Percentiles rank a stretch among this genome's conserved stretches.
phyloP scores from a whole-genome alignment of 129 eudicot species.

The Helianthus tuberosus region DNA sequence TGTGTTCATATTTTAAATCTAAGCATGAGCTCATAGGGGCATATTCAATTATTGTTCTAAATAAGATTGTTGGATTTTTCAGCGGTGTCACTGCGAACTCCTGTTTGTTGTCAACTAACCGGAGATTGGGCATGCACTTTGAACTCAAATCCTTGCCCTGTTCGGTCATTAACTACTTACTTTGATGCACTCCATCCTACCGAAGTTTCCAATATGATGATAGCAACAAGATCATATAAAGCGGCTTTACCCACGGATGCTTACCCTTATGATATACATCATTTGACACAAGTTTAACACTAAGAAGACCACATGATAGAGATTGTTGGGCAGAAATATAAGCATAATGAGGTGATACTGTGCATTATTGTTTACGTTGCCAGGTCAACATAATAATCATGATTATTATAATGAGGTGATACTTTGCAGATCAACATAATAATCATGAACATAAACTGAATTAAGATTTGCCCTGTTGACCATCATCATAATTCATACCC shows the following conservation, averaged over 20 bases:
- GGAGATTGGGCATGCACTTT: conserved; percentile 26
- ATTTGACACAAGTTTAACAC: conserved; percentile 1
- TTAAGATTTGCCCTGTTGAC: too few relatives aligned
- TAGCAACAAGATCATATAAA: conserved; percentile 31
- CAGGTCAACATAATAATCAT: too few relatives aligned
- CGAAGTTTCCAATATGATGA: conserved; percentile 16
- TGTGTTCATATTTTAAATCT: background rate
- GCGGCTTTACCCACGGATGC: conserved; percentile 21
- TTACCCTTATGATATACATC: conserved; percentile 31
- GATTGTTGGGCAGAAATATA: background rate
- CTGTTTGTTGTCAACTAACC: conserved; percentile 24
- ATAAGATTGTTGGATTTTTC: conserved; percentile 13
- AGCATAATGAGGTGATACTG: background rate
- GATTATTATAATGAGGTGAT: background rate
- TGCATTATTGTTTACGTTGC: background rate
- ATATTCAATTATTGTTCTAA: too few relatives aligned
- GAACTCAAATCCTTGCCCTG: conserved; percentile 14
- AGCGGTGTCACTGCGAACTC: conserved; percentile 19
- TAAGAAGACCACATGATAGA: background rate
- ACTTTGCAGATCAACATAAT: too few relatives aligned
- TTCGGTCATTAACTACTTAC: background rate
- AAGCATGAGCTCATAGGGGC: too few relatives aligned
- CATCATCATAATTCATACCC: too few relatives aligned
- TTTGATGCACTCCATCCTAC: conserved; percentile 30
- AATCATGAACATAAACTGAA: too few relatives aligned